These are phyloP conservation scores for Meira miltonrushii DNA, from an alignment of 1,284 basidiomycete species.

Conservation along the genomic window DNA sequence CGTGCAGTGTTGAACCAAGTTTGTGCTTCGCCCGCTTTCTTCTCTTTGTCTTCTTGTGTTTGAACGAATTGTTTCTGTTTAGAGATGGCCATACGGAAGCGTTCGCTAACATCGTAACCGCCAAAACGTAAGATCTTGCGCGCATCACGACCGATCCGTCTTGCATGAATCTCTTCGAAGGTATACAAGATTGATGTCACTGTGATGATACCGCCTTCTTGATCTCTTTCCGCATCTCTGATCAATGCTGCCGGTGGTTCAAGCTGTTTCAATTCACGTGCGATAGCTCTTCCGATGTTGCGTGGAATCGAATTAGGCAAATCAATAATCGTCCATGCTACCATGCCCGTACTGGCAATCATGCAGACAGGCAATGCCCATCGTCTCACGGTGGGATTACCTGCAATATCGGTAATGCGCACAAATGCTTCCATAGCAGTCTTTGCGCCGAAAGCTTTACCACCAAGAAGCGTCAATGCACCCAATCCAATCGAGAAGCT, in stretches of 20 bases:
- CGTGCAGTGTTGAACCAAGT: conserved; percentile 36
- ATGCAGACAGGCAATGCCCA: conserved; percentile 85
- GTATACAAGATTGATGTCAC: neutral
- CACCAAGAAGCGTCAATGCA: conserved; percentile 79
- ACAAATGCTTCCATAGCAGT: conserved; percentile 42
- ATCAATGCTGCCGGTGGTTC: conserved; percentile 11
- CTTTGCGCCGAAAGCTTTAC: conserved; percentile 66
- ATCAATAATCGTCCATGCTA: conserved; percentile 79
- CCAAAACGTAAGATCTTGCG: conserved; percentile 88
- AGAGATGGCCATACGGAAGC: conserved; percentile 76
- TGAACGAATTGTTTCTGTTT: conserved; percentile 59
- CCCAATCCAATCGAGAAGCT: conserved; percentile 56
- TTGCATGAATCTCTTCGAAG: conserved; percentile 55
- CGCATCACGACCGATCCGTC: conserved; percentile 75
- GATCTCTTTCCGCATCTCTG: conserved; percentile 4
- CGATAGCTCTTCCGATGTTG: conserved; percentile 57
- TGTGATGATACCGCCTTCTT: conserved; percentile 4
- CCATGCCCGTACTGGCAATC: conserved; percentile 66
- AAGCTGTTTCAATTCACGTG: conserved; percentile 25
- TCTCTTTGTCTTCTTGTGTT: conserved; percentile 40
- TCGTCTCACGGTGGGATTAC: conserved; percentile 73
- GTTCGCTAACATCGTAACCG: conserved; percentile 83
- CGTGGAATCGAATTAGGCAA: conserved; percentile 85
- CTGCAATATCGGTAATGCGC: conserved; percentile 61
- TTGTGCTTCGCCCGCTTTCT: conserved; percentile 30